phyloP scores from a whole-genome alignment of 2,329 filamentous ascomycete genomes.

The Ceratocystis ficicola region DNA sequence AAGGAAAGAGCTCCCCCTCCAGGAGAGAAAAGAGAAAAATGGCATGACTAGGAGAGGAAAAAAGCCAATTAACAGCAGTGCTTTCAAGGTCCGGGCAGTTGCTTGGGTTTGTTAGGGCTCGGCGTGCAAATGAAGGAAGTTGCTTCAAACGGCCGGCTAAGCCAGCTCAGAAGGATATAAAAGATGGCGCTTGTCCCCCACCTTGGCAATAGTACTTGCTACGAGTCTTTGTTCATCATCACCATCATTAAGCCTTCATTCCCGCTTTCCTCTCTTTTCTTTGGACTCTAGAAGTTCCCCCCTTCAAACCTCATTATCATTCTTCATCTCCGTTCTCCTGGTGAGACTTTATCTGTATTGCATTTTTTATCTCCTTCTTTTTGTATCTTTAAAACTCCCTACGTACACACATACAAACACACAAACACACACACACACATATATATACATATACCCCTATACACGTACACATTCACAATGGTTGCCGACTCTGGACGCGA shows the following conservation, averaged over 20 bases:
- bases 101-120: neutral
- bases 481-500: conserved; percentile 18
- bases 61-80: neutral
- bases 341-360: neutral
- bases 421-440: neutral
- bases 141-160: neutral
- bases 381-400: neutral
- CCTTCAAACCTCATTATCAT: neutral
- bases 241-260: conserved; percentile 1
- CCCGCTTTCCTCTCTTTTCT: neutral
- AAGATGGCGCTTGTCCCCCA: neutral
- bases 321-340: conserved; percentile 5
- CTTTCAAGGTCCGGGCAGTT: neutral
- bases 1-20: neutral
- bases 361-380: neutral
- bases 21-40: neutral
- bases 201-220: neutral
- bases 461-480: conserved; percentile 17
- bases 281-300: neutral
- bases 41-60: neutral
- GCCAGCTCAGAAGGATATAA: neutral
- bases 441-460: neutral
- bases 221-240: conserved; percentile 2
- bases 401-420: neutral
- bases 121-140: neutral